Base-by-base conservation (phyloP, 163 green algal species). In the Trebouxia gelatinosa region DNA sequence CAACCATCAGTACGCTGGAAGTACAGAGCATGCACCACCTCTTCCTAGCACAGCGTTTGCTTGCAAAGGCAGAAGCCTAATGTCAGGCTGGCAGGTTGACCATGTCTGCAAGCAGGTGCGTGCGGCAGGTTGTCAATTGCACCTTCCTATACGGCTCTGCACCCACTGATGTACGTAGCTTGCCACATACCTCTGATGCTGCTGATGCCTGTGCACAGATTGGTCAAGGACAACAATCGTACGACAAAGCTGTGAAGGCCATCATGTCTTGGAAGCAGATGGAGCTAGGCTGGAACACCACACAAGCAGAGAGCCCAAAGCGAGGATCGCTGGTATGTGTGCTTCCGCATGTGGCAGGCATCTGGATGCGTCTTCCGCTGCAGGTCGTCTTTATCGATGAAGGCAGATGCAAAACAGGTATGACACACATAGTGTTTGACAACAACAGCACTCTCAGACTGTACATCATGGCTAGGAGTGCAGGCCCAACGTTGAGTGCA, bases 331-430 rank as follows among this genome's bases (percentile, higher is more conserved):
- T 68, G 2, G 86, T 97, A 34, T 92, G 90, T 34, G 85, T 97
- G 0, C 80, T 79, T 0, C 87, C 88, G 4, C 80, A 83, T 46
- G 77, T 87, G 21, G 75, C 93, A 0, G 80, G 91, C 28, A 39
- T 89, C 48, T 97, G 92, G 92, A 90, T 78, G 50, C 80, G 76
- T 35, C 93, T 94, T 70, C 92, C 92, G 31, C 78, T 97, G 50
- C 65, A 86, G 17, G 80, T 96, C 23, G 84, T 88, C 65, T 94
- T 78, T 66, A 82, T 88, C 7, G 37, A 81, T 17, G 34, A 87
- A 74, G 50, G 38, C 31, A 67, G 34, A 5, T 66, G 46, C 32
- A 67, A 7, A 2, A 65, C n/a, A 9, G 4, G 7, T 40, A 6
- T 1, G 6, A 3, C 48, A 7, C 26, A 1, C 23, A 29, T 19